Conservation (phyloP, 2,329 filamentous ascomycete species). For the Cercospora zeae-maydis region DNA sequence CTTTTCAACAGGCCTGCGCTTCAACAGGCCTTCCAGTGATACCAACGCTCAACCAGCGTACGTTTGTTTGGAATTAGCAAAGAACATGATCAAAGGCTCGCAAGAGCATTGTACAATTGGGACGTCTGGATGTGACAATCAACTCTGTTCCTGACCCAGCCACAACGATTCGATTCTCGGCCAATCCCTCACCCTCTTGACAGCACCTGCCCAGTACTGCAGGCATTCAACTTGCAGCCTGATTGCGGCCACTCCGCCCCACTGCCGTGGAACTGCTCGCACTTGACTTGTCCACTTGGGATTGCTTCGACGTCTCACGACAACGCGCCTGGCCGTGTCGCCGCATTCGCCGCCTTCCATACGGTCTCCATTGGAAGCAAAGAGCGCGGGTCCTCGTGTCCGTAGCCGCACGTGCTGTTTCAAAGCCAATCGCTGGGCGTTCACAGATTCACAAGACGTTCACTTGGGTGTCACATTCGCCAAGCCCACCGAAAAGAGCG, state of each 20-base stretch:
- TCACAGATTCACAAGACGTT: neutral
- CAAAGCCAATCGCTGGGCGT: neutral
- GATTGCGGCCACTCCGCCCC: neutral
- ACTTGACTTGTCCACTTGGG: neutral
- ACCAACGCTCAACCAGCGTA: conserved; percentile 38
- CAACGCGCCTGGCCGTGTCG: neutral
- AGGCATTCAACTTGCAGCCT: neutral
- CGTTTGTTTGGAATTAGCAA: conserved; percentile 20
- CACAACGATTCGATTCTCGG: neutral
- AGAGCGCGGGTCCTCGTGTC: neutral
- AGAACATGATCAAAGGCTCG: conserved; percentile 6
- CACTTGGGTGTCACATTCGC: conserved; percentile 2
- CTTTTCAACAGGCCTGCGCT: conserved; percentile 9
- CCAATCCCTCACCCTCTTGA: neutral
- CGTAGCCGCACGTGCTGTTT: neutral
- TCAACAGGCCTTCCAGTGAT: conserved; percentile 26
- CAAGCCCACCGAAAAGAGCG: neutral
- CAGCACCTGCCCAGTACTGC: neutral
- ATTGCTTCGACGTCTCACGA: neutral
- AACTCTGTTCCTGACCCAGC: neutral
- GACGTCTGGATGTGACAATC: neutral
- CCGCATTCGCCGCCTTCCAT: neutral
- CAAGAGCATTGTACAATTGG: conserved; percentile 4
- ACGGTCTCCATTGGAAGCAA: neutral
- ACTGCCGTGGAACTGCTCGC: neutral